A percentile compares a stretch with the other conserved stretches of the same genome.
Conservation (phyloP, 495 filamentous ascomycete genomes). For the Neurospora tetrasperma region DNA sequence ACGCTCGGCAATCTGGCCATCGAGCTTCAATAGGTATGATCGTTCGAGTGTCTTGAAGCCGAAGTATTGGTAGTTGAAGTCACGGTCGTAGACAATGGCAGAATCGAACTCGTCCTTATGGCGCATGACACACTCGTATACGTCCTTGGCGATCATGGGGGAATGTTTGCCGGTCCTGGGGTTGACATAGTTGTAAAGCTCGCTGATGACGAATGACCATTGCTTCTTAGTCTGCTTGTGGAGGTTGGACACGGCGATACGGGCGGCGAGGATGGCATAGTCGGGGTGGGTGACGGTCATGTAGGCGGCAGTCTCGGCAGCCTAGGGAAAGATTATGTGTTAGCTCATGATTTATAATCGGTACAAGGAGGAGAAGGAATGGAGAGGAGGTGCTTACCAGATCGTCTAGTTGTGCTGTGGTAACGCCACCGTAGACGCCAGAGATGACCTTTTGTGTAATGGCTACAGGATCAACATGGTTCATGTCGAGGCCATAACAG, state of each 20-base stretch:
- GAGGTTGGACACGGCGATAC: conserved; percentile 97
- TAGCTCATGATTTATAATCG: conserved; percentile 3
- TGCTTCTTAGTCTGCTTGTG: conserved; percentile 99
- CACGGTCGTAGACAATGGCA: conserved; percentile 95
- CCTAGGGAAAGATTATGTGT: conserved; percentile 40
- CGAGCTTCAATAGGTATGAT: conserved; percentile 86
- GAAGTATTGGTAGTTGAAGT: conserved; percentile 99
- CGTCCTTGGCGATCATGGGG: conserved; percentile 86
- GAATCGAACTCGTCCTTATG: conserved; percentile 95
- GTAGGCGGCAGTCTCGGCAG: conserved; percentile 96
- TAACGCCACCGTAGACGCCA: conserved; percentile 97
- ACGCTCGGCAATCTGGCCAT: conserved; percentile 89
- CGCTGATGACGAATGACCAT: conserved; percentile 85
- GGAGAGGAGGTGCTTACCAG: conserved; percentile 50
- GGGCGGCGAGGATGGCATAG: conserved; percentile 96
- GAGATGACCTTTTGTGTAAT: conserved; percentile 99
- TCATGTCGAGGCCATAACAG: conserved; percentile 92
- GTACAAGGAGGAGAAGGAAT: conserved; percentile 1
- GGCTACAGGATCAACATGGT: conserved; percentile 94
- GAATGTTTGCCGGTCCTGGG: conserved; percentile 77
- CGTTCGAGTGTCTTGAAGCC: conserved; percentile 99
- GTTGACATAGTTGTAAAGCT: conserved; percentile 94
- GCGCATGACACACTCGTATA: conserved; percentile 85
- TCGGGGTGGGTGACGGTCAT: conserved; percentile 99
- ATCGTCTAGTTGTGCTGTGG: conserved; percentile 90